Base-by-base conservation (phyloP, 768 basidiomycete genomes). In the Cystofilobasidium macerans region DNA sequence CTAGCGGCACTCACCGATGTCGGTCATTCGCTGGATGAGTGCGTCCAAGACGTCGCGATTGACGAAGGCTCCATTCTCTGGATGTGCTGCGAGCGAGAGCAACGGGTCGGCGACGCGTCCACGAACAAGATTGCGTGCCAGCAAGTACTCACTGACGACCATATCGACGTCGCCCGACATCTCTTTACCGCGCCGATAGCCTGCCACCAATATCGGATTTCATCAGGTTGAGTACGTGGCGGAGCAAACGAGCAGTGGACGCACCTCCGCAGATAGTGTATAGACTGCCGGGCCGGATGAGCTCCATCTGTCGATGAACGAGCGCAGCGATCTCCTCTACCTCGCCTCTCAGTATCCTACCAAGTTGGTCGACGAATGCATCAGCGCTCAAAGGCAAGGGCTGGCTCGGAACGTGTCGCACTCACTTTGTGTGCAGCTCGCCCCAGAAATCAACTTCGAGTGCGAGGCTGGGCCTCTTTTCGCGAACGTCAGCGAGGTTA, bases 101-200 rank as follows among this genome's bases (percentile, higher is more conserved):
- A 18, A 43, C 14, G 42, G 8, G 4, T 18, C 14, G 4, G 42
- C 42, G 42, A 5, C 12, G 12, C 13, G 6, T 6, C 22, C 22
- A 9, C n/a, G 22, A 5, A 24, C 3, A 24, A 47, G 3, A 24
- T 4, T 8, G 38, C 16, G 9, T 40, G 38, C 20, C 22, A 24
- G 5, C 11, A 47, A 47, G 45, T 20, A 47, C 45, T 3, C n/a
- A 47, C 45, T 87, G 72, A 94, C 86, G 1, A 95, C 83, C 64
- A 97, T 86, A 71, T 97, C 92, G 35, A 91, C 84, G 72, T 95
- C 92, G 71, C 86, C 88, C 72, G 86, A 88, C 67, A 83, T 76
- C 3, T 77, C 71, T 74, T 94, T 94, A 1, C 92, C 92, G 63
- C 92, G 78, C 33, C 93, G 83, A 76, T 92, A 89, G 7, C 90